Evolutionary conservation across 1,139 yeast genomes (phyloP).

Genomic region (Magnusiomyces ingens): DNA sequence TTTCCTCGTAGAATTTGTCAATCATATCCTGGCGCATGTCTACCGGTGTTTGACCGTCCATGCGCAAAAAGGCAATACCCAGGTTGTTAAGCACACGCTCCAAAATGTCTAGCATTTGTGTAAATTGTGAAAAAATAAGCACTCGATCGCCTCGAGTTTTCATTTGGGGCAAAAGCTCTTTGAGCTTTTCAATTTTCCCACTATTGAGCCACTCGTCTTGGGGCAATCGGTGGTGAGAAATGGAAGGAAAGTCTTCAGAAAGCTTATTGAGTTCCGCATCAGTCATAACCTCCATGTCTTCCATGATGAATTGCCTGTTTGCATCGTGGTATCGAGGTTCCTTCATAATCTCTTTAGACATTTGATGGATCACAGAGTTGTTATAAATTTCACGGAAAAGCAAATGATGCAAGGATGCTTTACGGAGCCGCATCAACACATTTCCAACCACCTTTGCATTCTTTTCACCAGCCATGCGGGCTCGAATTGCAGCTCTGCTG

Average conservation of each 20-base stretch:
- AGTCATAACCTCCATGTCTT: slow-evolving; percentile 95
- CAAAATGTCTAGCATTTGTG: slow-evolving; percentile 82
- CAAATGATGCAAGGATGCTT: slow-evolving; percentile 93
- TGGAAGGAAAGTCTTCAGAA: slow-evolving; percentile 68
- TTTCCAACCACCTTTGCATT: slow-evolving; percentile 43
- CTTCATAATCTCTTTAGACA: slow-evolving; percentile 73
- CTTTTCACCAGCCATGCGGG: slow-evolving; percentile 35
- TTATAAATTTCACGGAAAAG: slow-evolving; percentile 67
- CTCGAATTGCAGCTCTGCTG: slow-evolving; percentile 45
- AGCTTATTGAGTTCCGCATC: slow-evolving; percentile 79
- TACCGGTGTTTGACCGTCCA: slow-evolving; percentile 92
- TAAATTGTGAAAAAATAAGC: slow-evolving; percentile 81
- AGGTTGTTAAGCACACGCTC: slow-evolving; percentile 65
- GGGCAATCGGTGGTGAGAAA: slow-evolving; percentile 46
- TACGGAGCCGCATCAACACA: slow-evolving; percentile 88
- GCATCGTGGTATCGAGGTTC: slow-evolving; percentile 79
- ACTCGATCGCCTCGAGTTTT: slow-evolving; percentile 65
- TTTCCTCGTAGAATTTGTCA: slow-evolving; percentile 80
- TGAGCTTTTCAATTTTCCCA: slow-evolving; percentile 63
- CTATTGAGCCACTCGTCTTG: slow-evolving; percentile 60
- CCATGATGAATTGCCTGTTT: slow-evolving; percentile 64
- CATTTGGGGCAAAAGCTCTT: slow-evolving; percentile 52
- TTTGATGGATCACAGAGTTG: slow-evolving; percentile 47
- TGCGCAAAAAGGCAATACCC: slow-evolving; percentile 66
- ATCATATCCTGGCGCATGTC: slow-evolving; percentile 89